phyloP scores from a whole-genome alignment of 2,329 filamentous ascomycete genomes.

The Phyllosticta citrichinensis region DNA sequence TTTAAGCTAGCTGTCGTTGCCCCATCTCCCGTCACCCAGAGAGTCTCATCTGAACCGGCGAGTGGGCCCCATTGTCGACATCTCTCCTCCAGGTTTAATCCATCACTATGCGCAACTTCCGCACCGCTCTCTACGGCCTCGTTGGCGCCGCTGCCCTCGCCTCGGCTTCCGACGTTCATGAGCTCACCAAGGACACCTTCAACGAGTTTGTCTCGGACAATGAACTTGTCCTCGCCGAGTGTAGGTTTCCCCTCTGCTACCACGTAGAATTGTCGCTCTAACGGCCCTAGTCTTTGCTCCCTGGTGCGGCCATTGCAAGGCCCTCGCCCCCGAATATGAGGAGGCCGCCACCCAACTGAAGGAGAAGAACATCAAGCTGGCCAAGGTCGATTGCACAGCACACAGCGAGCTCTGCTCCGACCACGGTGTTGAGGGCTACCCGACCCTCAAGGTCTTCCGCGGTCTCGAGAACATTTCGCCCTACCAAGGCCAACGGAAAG shows the following conservation, averaged over 20 bases:
- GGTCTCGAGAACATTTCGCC: constrained; percentile 70
- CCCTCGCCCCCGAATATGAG: constrained; percentile 86
- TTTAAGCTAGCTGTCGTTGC: background rate
- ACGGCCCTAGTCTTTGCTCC: constrained; percentile 70
- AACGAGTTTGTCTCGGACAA: constrained; percentile 75
- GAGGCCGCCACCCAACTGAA: constrained; percentile 74
- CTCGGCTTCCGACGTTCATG: constrained; percentile 67
- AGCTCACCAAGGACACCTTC: constrained; percentile 80
- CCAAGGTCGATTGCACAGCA: constrained; percentile 91
- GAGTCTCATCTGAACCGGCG: background rate
- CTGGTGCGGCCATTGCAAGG: constrained; percentile 98
- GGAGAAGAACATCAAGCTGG: constrained; percentile 77
- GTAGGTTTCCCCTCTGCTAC: constrained; percentile 43
- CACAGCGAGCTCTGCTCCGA: constrained; percentile 84
- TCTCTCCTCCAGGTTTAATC: background rate
- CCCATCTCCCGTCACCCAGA: background rate
- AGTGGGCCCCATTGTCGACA: background rate
- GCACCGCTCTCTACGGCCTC: constrained; percentile 26
- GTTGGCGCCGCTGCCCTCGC: constrained; percentile 49
- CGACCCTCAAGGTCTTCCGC: constrained; percentile 98
- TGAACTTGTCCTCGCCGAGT: constrained; percentile 87
- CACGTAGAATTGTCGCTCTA: constrained; percentile 21
- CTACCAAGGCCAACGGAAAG: constrained; percentile 85
- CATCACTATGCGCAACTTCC: constrained; percentile 16
- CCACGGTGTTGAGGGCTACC: constrained; percentile 92